These are phyloP conservation scores for Penicillium parvum DNA, from an alignment of 495 filamentous ascomycete genomes.

Conservation along the genomic window DNA sequence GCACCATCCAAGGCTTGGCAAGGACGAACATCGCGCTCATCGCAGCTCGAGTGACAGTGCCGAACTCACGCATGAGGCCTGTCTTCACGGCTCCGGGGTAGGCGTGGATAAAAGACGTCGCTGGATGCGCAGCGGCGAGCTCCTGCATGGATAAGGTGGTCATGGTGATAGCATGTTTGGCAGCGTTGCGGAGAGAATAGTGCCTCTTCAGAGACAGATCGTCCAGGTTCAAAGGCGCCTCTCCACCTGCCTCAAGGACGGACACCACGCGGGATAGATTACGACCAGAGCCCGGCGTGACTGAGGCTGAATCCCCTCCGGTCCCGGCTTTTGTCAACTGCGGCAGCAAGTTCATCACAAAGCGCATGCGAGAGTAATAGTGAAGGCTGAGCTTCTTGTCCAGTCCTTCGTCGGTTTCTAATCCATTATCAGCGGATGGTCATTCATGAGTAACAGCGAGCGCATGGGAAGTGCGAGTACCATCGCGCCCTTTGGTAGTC, in stretches of 20 bases:
- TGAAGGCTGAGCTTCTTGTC: conserved; percentile 52
- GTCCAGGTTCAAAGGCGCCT: conserved; percentile 42
- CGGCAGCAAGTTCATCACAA: conserved; percentile 58
- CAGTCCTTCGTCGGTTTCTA: conserved; percentile 59
- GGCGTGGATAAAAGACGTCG: conserved; percentile 54
- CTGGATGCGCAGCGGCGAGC: conserved; percentile 40
- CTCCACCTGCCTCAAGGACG: conserved; percentile 49
- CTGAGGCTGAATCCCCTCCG: not conserved
- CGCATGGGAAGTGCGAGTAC: conserved; percentile 13
- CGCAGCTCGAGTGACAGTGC: conserved; percentile 6
- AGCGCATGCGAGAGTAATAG: conserved; percentile 66
- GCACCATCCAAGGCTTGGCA: conserved; percentile 23
- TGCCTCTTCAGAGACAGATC: conserved; percentile 44
- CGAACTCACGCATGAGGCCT: conserved; percentile 23
- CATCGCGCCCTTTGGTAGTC: conserved; percentile 28
- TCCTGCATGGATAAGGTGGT: conserved; percentile 43
- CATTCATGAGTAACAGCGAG: no score
- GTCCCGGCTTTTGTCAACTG: conserved; percentile 42
- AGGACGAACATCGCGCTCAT: conserved; percentile 12
- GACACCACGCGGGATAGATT: conserved; percentile 54
- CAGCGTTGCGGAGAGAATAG: conserved; percentile 29
- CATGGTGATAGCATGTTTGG: conserved; percentile 46
- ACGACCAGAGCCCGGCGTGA: not conserved
- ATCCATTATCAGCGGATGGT: conserved; percentile 1
- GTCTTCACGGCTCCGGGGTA: conserved; percentile 54